Evolutionary conservation across 306 rosid genomes (phyloP).

Genomic region (Quercus agrifolia): DNA sequence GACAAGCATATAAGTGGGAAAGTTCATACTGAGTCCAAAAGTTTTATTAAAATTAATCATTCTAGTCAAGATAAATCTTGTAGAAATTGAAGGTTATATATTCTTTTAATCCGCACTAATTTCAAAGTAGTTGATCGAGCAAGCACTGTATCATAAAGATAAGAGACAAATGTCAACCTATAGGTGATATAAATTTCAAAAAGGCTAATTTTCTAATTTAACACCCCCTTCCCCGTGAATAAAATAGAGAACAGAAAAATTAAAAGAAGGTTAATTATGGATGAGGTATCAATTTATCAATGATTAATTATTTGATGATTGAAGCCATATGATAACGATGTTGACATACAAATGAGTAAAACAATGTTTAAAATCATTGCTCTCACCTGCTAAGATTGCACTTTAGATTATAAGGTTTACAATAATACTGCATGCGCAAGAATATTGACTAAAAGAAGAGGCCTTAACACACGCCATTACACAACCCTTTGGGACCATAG

Average conservation of each 20-base stretch:
- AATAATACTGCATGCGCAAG: neutral
- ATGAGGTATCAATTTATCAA: constrained; percentile 10
- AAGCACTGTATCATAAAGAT: neutral
- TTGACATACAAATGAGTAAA: neutral
- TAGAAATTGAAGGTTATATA: neutral
- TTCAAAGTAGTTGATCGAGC: neutral
- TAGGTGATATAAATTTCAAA: constrained; percentile 18
- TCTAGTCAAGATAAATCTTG: constrained; percentile 6
- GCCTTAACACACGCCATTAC: neutral
- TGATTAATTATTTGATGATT: constrained; percentile 9
- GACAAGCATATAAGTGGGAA: neutral
- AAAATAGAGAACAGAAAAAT: neutral
- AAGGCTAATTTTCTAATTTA: neutral
- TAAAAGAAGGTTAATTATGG: neutral
- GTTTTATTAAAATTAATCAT: neutral
- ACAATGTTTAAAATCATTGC: constrained; percentile 2
- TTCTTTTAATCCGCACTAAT: neutral
- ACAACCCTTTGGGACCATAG: neutral
- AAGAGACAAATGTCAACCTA: neutral
- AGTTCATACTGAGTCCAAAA: neutral
- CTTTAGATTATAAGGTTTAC: neutral
- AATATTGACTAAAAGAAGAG: neutral
- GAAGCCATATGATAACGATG: neutral
- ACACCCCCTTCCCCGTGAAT: too few species aligned
- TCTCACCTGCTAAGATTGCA: constrained; percentile 4